Percentiles rank a stretch among this genome's conserved stretches.
These are phyloP conservation scores for Gnaphalium uliginosum DNA, from an alignment of 129 eudicot species.

Conservation along the genomic window DNA sequence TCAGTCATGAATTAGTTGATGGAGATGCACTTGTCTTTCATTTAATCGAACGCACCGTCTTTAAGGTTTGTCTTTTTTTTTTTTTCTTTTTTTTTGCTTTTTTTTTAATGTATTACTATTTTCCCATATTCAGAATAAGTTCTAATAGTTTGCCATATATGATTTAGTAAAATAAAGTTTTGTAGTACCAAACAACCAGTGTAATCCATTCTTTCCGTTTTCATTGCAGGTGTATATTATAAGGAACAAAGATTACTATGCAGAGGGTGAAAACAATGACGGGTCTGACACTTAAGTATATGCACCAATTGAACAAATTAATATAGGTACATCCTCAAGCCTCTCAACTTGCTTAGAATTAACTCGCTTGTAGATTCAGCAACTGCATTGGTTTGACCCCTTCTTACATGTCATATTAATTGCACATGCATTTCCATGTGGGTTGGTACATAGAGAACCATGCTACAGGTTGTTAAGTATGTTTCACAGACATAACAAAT, in stretches of 20 bases:
- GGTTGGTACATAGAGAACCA: conserved; percentile 19
- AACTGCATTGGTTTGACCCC: background rate
- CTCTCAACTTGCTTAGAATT: background rate
- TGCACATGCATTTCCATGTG: conserved; percentile 40
- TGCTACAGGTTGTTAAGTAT: conserved; percentile 32
- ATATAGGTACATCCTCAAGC: conserved; percentile 22
- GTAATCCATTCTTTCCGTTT: conserved; percentile 7
- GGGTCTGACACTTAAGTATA: conserved; percentile 20
- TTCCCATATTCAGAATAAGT: background rate
- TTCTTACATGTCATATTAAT: conserved; percentile 28
- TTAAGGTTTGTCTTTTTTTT: conserved; percentile 43
- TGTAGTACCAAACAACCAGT: background rate
- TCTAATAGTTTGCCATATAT: background rate
- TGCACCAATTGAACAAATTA: conserved; percentile 19
- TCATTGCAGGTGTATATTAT: conserved; percentile 27
- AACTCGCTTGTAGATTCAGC: conserved; percentile 15
- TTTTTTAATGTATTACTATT: background rate
- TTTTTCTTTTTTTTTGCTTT: too few species aligned
- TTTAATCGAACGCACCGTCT: conserved; percentile 32
- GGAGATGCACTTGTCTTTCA: conserved; percentile 90
- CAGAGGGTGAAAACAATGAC: conserved; percentile 32
- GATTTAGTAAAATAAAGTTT: background rate
- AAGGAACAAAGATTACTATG: conserved; percentile 25
- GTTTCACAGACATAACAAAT: conserved; percentile 19
- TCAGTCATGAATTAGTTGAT: conserved; percentile 66